Percentiles rank a stretch among this genome's conserved stretches.
phyloP scores from a whole-genome alignment of 164 flowering plant species.

The Chimonanthus praecox region DNA sequence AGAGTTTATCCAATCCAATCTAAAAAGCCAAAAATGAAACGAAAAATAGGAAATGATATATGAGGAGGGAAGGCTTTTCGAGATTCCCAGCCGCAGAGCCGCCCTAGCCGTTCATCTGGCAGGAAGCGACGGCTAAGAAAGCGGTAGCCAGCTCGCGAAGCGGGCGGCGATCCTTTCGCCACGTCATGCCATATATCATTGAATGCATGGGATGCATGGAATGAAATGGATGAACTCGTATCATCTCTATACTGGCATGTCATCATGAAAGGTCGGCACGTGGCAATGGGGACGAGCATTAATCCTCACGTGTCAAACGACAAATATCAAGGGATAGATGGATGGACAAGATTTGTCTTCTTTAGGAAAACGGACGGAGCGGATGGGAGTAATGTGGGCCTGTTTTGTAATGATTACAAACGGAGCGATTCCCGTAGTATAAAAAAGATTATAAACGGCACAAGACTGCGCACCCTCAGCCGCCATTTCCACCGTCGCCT shows the following conservation, averaged over 20 bases:
- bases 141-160: neutral
- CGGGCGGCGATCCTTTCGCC: neutral
- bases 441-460: constrained; percentile 19
- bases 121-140: neutral
- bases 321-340: too few relatives aligned
- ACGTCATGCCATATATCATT: neutral
- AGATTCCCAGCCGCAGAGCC: neutral
- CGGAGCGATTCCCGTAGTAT: constrained; percentile 14
- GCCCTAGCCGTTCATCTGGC: neutral
- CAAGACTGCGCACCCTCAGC: constrained; percentile 55
- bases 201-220: too few relatives aligned
- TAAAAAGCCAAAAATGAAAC: too few relatives aligned
- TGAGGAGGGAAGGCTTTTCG: too few relatives aligned
- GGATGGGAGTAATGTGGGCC: neutral
- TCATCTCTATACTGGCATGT: neutral
- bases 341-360: too few relatives aligned
- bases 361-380: neutral
- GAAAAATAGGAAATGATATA: too few relatives aligned
- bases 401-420: constrained; percentile 22
- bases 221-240: neutral
- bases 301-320: too few relatives aligned
- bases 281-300: too few relatives aligned
- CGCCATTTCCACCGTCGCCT: constrained; percentile 42
- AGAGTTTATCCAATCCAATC: too few relatives aligned
- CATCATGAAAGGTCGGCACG: neutral